Conservation (phyloP, 495 filamentous ascomycete genomes). For the Clohesyomyces aquaticus region DNA sequence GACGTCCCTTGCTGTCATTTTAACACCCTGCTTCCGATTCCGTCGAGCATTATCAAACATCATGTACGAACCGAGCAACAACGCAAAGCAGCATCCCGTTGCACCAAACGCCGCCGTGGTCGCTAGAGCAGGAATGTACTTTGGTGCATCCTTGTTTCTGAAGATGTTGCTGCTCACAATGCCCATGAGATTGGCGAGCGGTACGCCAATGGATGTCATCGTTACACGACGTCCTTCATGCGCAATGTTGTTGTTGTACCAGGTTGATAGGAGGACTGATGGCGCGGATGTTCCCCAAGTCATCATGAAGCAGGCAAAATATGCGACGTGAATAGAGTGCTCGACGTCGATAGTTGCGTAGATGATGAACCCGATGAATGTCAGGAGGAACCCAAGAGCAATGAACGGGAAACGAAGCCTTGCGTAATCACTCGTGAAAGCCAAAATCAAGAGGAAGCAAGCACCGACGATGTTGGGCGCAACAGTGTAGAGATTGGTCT, state of each 20-base stretch:
- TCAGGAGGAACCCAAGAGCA: slow-evolving; percentile 71
- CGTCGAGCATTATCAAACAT: slow-evolving; percentile 68
- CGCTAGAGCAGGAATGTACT: slow-evolving; percentile 73
- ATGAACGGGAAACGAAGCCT: slow-evolving; percentile 75
- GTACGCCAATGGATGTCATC: slow-evolving; percentile 73
- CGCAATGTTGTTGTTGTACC: slow-evolving; percentile 68
- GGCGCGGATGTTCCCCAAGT: slow-evolving; percentile 69
- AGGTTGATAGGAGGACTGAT: slow-evolving; percentile 57
- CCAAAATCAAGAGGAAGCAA: slow-evolving; percentile 68
- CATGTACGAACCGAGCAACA: slow-evolving; percentile 68
- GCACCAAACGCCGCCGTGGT: slow-evolving; percentile 76
- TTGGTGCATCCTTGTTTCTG: slow-evolving; percentile 67
- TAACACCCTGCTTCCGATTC: slow-evolving; percentile 63
- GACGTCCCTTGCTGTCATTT: slow-evolving; percentile 65
- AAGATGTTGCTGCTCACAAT: slow-evolving; percentile 76
- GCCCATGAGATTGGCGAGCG: slow-evolving; percentile 81
- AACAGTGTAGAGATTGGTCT: slow-evolving; percentile 78
- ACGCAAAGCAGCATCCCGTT: slow-evolving; percentile 61
- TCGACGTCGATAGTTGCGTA: slow-evolving; percentile 70
- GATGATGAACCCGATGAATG: slow-evolving; percentile 76
- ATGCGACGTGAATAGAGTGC: slow-evolving; percentile 63
- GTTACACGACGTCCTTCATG: slow-evolving; percentile 73
- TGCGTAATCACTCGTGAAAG: slow-evolving; percentile 66
- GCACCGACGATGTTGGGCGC: slow-evolving; percentile 69
- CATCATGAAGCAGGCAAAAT: slow-evolving; percentile 84